Conservation (phyloP, 2,329 filamentous ascomycete species). For the Pseudocercospora eumusae region DNA sequence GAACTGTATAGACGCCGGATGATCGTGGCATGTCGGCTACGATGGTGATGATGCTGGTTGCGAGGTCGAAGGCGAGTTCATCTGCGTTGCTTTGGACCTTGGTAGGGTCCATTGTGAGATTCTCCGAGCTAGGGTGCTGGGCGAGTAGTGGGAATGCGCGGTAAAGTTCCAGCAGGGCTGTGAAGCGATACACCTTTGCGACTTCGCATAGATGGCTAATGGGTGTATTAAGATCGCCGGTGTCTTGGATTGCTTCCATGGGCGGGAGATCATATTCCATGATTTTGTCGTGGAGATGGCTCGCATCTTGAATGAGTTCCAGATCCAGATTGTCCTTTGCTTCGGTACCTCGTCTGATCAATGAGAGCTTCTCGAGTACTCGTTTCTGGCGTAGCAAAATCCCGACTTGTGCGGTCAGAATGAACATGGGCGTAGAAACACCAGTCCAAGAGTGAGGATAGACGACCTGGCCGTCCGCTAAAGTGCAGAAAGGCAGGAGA, state of each 20-base stretch:
- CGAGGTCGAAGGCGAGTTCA: constrained; percentile 13
- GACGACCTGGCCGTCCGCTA: constrained; percentile 16
- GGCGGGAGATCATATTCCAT: constrained; percentile 7
- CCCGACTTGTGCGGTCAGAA: constrained; percentile 17
- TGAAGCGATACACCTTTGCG: constrained; percentile 18
- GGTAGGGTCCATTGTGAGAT: background rate
- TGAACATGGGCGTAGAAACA: constrained; percentile 21
- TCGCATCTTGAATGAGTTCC: constrained; percentile 13
- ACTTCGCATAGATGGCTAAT: constrained; percentile 20
- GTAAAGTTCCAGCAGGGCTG: constrained; percentile 21
- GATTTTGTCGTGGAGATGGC: constrained; percentile 11
- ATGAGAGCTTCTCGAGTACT: constrained; percentile 10
- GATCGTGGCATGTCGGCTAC: constrained; percentile 14
- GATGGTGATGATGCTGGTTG: constrained; percentile 19
- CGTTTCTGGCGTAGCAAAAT: constrained; percentile 20
- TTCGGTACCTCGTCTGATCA: background rate
- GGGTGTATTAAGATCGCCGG: constrained; percentile 19
- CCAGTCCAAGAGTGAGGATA: constrained; percentile 24
- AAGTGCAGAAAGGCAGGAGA: constrained; percentile 14
- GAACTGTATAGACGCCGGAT: constrained; percentile 19
- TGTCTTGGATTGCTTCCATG: constrained; percentile 16
- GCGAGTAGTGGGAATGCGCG: constrained; percentile 18
- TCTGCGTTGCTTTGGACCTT: background rate
- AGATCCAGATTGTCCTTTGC: background rate
- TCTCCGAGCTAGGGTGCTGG: background rate